These are phyloP conservation scores for Podila verticillata DNA, from an alignment of 192 early-diverging fungal genomes.

Conservation along the genomic window DNA sequence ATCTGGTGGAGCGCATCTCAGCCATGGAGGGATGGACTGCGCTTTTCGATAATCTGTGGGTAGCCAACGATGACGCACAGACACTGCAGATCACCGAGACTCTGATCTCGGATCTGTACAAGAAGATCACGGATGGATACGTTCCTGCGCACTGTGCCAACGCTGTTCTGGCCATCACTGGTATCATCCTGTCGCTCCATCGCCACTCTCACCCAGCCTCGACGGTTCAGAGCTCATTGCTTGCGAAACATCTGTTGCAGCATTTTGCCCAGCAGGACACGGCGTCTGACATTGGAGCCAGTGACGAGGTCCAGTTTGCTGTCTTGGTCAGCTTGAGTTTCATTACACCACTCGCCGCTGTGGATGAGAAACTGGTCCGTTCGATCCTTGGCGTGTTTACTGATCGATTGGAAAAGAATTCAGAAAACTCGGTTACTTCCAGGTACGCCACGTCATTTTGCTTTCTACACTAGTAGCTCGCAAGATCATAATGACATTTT, in stretches of 20 bases:
- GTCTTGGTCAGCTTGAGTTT: slow-evolving; percentile 48
- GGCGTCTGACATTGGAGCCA: slow-evolving; percentile 34
- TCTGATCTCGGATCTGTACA: slow-evolving; percentile 43
- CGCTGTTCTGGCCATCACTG: slow-evolving; percentile 53
- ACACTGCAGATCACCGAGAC: slow-evolving; percentile 28
- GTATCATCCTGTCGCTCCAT: slow-evolving; percentile 41
- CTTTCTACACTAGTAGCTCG: background rate
- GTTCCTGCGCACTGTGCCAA: slow-evolving; percentile 51
- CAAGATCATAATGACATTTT: too few species aligned
- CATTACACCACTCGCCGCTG: slow-evolving; percentile 41
- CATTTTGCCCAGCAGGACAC: slow-evolving; percentile 33
- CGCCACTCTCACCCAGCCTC: slow-evolving; percentile 32
- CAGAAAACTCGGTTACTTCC: slow-evolving; percentile 4
- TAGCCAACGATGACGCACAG: slow-evolving; percentile 28
- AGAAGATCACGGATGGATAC: slow-evolving; percentile 46
- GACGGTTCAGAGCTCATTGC: slow-evolving; percentile 28
- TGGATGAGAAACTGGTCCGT: slow-evolving; percentile 51
- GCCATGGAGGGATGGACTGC: slow-evolving; percentile 55
- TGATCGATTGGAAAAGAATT: slow-evolving; percentile 20
- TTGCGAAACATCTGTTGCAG: slow-evolving; percentile 44
- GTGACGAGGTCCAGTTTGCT: slow-evolving; percentile 58
- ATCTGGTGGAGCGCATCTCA: slow-evolving; percentile 57
- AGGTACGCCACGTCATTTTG: background rate
- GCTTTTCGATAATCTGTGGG: slow-evolving; percentile 53
- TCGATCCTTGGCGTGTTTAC: slow-evolving; percentile 37